phyloP scores from a whole-genome alignment of 371 early-diverging fungal genomes.

The Mortierella sp. region DNA sequence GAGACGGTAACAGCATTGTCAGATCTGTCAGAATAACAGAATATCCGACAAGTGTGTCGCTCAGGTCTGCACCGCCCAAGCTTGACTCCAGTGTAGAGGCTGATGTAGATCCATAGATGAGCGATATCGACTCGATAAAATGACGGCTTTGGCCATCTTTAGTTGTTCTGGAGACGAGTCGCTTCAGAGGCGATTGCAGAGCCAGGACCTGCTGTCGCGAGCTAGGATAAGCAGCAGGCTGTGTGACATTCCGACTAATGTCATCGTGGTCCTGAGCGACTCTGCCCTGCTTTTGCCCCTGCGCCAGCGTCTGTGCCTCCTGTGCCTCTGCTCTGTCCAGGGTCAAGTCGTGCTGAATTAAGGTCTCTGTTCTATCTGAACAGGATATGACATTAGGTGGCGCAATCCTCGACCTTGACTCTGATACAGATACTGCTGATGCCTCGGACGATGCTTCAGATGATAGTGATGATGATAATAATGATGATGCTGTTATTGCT shows the following conservation, averaged over 20 bases:
- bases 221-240: conserved; percentile 20
- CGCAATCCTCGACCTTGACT: too few species aligned
- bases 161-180: conserved; percentile 21
- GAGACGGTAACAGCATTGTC: conserved; percentile 10
- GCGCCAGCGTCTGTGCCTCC: too few species aligned
- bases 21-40: conserved; percentile 43
- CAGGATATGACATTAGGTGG: too few species aligned
- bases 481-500: neutral
- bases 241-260: too few species aligned
- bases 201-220: conserved; percentile 24
- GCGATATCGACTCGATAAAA: conserved; percentile 43
- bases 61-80: neutral
- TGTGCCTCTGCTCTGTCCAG: too few species aligned
- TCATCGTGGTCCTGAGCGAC: too few species aligned
- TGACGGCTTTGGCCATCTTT: conserved; percentile 15
- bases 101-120: conserved; percentile 4
- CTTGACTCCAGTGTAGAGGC: neutral
- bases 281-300: too few species aligned
- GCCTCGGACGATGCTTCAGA: too few species aligned
- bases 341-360: too few species aligned
- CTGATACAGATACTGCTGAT: too few species aligned
- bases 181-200: conserved; percentile 31
- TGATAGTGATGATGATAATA: neutral
- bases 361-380: too few species aligned
- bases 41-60: conserved; percentile 17